Base-by-base conservation (phyloP, 2,329 filamentous ascomycete genomes). In the Plectosphaerella cucumerina region DNA sequence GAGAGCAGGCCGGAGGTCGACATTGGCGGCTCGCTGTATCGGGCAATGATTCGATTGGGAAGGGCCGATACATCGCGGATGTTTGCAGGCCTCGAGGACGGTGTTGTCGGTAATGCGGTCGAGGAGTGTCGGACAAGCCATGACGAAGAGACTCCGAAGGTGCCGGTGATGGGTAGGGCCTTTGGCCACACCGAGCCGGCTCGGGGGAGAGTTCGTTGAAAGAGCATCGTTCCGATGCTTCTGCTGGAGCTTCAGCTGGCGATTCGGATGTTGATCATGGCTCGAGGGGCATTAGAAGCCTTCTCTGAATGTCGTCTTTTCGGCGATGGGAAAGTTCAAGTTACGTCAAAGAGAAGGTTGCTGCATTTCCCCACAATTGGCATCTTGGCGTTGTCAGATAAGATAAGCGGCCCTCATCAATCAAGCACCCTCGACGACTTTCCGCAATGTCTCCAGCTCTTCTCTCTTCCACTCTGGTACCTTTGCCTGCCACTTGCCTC, bases 11-110 rank as follows among this genome's bases (percentile, higher is more conserved):
- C 55, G 0, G 55, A 57, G 0, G 77, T 79, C 10, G 77, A 78
- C 3, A 71, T 72, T 12, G 73, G 70, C 56, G 71, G 81, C 70
- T 85, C 79, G 68, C 82, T 76, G 66, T 87, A 89, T 57, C 72
- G 75, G 10, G 86, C 85, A n/a, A 79, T 67, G 42, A 85, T 73
- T 49, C 85, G 78, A 44, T 76, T 66, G 3, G 77, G 76, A 6
- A 86, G 72, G 20, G 67, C 60, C 5, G 72, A 66, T 22, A 76
- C 67, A 59, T 80, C 74, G 59, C 74, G 72, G 21, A 86, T 73
- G 58, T 80, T 70, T 18, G 52, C 59, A 65, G 55, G 71, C 70
- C 76, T 70, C 5, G 53, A 37, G 39, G 44, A 51, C 6, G 53
- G 46, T 11, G 50, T 44, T 23, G 35, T 18, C 10, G n/a, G 26